phyloP scores from a whole-genome alignment of 768 basidiomycete species.

The Psilocybe cyanescens region DNA sequence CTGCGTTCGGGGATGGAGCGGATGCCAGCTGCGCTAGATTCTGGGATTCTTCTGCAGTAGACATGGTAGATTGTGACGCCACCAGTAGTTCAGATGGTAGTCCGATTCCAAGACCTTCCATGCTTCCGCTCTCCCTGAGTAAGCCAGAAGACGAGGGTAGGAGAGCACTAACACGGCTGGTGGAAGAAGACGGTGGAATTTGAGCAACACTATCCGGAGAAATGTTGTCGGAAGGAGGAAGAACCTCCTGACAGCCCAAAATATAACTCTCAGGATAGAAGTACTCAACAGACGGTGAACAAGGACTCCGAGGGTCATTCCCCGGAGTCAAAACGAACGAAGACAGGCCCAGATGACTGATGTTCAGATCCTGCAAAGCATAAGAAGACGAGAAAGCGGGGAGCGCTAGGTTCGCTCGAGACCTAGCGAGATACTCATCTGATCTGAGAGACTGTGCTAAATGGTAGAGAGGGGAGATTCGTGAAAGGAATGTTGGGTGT shows the following conservation, averaged over 20 bases:
- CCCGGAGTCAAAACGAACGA: neutral
- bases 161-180: neutral
- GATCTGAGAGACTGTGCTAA: neutral
- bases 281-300: slow-evolving; percentile 6
- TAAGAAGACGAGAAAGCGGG: neutral
- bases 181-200: neutral
- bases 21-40: neutral
- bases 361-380: neutral
- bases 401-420: neutral
- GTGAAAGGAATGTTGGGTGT: neutral
- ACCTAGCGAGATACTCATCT: neutral
- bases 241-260: neutral
- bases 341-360: neutral
- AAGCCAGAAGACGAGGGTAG: neutral
- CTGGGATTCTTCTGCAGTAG: neutral
- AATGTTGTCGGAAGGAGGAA: neutral
- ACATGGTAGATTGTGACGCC: neutral
- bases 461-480: neutral
- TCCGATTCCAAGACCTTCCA: slow-evolving; percentile 19
- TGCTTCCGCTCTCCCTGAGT: slow-evolving; percentile 6
- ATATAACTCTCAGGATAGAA: slow-evolving; percentile 4
- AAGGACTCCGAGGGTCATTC: slow-evolving; percentile 19
- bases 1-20: neutral
- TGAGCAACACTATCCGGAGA: neutral
- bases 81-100: slow-evolving; percentile 17